Evolutionary conservation across 2,329 filamentous ascomycete species (phyloP), one percentile per base, ranked within the genome.

Genomic region (Hymenotorrendiella dingleyae): DNA sequence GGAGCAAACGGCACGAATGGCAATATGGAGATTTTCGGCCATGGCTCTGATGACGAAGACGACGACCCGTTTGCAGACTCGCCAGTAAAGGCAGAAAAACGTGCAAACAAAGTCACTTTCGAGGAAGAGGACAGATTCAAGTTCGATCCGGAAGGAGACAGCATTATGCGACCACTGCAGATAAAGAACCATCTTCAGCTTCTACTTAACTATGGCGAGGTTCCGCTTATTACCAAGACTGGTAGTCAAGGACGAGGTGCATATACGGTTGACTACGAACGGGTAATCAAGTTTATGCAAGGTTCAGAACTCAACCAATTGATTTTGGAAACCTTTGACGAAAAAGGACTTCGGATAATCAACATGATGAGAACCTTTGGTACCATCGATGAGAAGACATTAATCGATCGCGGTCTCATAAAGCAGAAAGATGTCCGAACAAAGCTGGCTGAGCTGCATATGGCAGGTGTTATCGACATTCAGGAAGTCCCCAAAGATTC

Each of bases 401-500:
- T 96, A 10, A 84, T 86, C 27, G 81, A 82, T 37, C 74, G 89
- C 43, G 86, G 85, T 40, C 76, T 98, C 47, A 83, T 96, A 70
- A 84, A 84, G 44, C 86, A 91, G 56, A 81, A 84, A 45, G 87
- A 95, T 40, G 79, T 97, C 19, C 86, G 93, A 35, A 80, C 83
- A 45, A 84, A 89, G 49, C 82, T 97, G 64, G 82, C 86, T 11
- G 80, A 82, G 48, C 86, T 98, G 74, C 86, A 94, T 54, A 82
- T 88, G 62, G 80, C 81, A 14, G 91, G 93, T 2, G 82, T 93
- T 47, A 80, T 95, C 10, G 88, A 97, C 53, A 79, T 94, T 5
- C 93, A 98, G 63, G 93, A 98, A 67, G 84, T 98, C 1, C 93
- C 93, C 1, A 86, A 86, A 52, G 91, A 97, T 57, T n/a, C n/a